Conservation (phyloP, 1,139 yeast species). For the Saccharomyces hybrid region DNA sequence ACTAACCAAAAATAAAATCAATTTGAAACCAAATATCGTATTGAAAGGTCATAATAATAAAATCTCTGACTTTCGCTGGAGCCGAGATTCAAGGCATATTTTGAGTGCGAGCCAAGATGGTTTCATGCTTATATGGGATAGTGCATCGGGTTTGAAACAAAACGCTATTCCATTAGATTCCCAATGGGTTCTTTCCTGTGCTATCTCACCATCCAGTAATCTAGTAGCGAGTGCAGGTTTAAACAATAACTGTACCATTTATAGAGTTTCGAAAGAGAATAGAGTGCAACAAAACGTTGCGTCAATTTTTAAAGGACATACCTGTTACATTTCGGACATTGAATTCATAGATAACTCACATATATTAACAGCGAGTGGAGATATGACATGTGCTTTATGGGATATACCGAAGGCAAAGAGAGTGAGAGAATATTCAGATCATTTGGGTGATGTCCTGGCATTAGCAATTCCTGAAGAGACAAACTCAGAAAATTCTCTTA, state of each 20-base stretch:
- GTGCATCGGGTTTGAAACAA: constrained; percentile 61
- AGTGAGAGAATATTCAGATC: constrained; percentile 57
- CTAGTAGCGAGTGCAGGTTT: constrained; percentile 77
- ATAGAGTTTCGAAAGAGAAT: constrained; percentile 38
- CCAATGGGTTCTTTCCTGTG: constrained; percentile 75
- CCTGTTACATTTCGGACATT: constrained; percentile 73
- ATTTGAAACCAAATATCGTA: constrained; percentile 35
- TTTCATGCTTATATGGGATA: constrained; percentile 76
- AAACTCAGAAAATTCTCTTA: constrained; percentile 12
- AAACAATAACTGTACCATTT: constrained; percentile 70
- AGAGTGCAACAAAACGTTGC: constrained; percentile 41
- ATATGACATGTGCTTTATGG: constrained; percentile 76
- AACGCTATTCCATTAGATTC: constrained; percentile 64
- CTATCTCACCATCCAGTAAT: constrained; percentile 57
- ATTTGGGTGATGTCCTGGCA: constrained; percentile 71
- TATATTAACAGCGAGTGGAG: constrained; percentile 75
- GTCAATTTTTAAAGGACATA: constrained; percentile 65
- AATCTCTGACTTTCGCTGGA: constrained; percentile 64
- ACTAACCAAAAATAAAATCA: constrained; percentile 21
- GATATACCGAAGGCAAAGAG: constrained; percentile 57
- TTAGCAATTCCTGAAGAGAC: constrained; percentile 33
- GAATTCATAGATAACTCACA: constrained; percentile 51
- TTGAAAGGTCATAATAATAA: constrained; percentile 73
- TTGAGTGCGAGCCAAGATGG: constrained; percentile 86
- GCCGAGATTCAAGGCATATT: constrained; percentile 48